Conservation (phyloP, 2,329 filamentous ascomycete species). For the Colletotrichum nymphaeae region DNA sequence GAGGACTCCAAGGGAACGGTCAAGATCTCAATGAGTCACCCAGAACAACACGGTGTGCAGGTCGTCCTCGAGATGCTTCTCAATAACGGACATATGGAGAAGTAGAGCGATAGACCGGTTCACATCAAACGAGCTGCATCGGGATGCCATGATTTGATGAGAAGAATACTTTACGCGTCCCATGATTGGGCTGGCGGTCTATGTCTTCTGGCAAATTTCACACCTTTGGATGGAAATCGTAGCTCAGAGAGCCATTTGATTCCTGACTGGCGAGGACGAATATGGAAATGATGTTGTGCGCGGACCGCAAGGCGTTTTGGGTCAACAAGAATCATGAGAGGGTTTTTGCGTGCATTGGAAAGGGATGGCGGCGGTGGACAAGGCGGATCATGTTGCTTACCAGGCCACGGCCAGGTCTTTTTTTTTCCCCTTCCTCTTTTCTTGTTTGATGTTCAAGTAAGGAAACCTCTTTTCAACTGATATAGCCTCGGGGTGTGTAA, state of each 20-base stretch:
- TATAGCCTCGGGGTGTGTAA: neutral
- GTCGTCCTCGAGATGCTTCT: slow-evolving; percentile 92
- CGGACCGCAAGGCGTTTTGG: slow-evolving; percentile 27
- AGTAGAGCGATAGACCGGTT: slow-evolving; percentile 38
- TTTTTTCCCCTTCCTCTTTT: neutral
- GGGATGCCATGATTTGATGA: slow-evolving; percentile 15
- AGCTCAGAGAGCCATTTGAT: neutral
- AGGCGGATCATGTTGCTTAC: neutral
- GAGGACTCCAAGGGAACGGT: slow-evolving; percentile 77
- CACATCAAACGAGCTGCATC: neutral
- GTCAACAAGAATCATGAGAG: slow-evolving; percentile 9
- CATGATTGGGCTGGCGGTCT: slow-evolving; percentile 2
- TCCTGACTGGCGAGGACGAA: slow-evolving; percentile 3
- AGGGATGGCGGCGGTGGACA: neutral
- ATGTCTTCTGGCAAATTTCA: neutral
- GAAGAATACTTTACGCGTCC: slow-evolving; percentile 1
- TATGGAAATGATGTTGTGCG: neutral
- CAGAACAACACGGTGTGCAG: slow-evolving; percentile 84
- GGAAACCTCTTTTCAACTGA: neutral
- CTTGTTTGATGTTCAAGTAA: neutral
- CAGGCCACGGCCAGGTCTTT: slow-evolving; percentile 21
- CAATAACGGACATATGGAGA: slow-evolving; percentile 82
- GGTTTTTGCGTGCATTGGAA: slow-evolving; percentile 21
- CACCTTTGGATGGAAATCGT: neutral
- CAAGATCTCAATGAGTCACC: slow-evolving; percentile 96